Evolutionary conservation across 192 early-diverging fungal species (phyloP).

Genomic region (Rhizophagus clarus): DNA sequence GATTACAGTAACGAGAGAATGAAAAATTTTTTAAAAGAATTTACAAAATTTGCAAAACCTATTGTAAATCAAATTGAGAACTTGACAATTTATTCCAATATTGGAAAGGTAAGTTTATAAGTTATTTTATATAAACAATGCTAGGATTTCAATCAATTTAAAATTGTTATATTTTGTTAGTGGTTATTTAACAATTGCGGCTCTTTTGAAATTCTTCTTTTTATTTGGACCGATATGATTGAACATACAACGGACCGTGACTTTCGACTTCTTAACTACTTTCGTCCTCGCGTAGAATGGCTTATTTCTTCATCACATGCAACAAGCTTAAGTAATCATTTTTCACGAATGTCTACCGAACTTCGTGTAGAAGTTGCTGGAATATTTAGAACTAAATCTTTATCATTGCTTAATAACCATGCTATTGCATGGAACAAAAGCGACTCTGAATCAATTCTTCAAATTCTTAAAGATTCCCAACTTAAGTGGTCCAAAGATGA

Average conservation of each 20-base stretch:
- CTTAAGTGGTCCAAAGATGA: not conserved
- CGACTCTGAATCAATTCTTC: not conserved
- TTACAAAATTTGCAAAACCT: not conserved
- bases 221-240: not conserved
- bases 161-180: not conserved
- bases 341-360: not conserved
- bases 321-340: not conserved
- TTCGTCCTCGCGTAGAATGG: not conserved
- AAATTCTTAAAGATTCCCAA: not conserved
- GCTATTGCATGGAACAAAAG: not conserved
- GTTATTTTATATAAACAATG: not conserved
- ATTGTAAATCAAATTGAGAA: constrained; percentile 4
- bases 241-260: not conserved
- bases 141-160: not conserved
- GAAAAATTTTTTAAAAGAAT: not conserved
- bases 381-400: not conserved
- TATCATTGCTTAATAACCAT: not conserved
- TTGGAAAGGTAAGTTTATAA: not conserved
- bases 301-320: not conserved
- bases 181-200: not conserved
- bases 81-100: not conserved
- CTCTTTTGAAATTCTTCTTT: not conserved
- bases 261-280: not conserved
- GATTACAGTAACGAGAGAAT: not conserved
- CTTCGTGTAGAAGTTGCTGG: not conserved